phyloP scores from a whole-genome alignment of 2,329 filamentous ascomycete species.

The Meredithiella fracta region DNA sequence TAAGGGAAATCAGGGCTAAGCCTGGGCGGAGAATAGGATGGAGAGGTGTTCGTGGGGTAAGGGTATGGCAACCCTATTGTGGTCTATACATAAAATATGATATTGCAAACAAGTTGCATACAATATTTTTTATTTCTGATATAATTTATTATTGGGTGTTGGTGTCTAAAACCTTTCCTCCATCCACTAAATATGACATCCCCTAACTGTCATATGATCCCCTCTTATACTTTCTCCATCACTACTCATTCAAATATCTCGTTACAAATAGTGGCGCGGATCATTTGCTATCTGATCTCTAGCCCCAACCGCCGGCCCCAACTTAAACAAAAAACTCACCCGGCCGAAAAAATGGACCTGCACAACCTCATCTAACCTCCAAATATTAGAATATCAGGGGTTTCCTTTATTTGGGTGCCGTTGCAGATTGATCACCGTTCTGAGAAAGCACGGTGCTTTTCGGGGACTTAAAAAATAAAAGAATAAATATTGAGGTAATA shows the following conservation, averaged over 20 bases:
- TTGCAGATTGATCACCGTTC: background rate
- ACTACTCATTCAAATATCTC: too few species aligned
- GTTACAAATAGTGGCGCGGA: background rate
- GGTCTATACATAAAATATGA: too few species aligned
- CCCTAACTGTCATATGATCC: too few species aligned
- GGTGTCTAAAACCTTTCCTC: too few species aligned
- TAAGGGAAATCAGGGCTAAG: background rate
- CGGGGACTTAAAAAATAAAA: too few species aligned
- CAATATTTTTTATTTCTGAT: too few species aligned
- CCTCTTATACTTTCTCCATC: too few species aligned
- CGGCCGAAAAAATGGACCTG: background rate
- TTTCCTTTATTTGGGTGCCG: background rate
- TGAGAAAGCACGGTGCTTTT: background rate
- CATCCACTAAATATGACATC: too few species aligned
- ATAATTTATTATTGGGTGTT: too few species aligned
- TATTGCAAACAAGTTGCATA: too few species aligned
- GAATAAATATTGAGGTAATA: too few species aligned
- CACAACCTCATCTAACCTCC: background rate
- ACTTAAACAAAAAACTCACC: background rate
- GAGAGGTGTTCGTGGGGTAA: background rate
- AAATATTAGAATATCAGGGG: background rate
- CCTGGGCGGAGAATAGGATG: background rate
- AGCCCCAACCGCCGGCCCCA: background rate
- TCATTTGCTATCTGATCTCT: background rate
- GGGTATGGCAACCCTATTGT: background rate